Base-by-base conservation (phyloP, 805 yeast genomes). In the Lipomyces starkeyi region DNA sequence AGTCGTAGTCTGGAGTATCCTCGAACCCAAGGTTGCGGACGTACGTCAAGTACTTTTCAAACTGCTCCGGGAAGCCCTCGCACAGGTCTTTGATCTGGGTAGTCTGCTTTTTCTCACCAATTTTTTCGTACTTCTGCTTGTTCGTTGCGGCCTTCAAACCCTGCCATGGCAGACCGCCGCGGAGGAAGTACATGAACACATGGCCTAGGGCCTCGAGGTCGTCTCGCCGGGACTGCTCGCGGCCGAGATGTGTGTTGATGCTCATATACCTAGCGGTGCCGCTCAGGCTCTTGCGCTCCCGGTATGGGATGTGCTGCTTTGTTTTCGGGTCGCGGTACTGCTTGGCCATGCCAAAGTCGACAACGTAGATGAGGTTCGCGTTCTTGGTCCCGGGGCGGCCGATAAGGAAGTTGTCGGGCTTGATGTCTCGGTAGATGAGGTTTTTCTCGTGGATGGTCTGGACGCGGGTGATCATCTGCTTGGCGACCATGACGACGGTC, bases 221-320 rank as follows among this genome's bases (percentile, higher is more conserved):
- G 77, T 95, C 99, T 75, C 99, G 86, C 78, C 99, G 88, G 75
- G 91, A 88, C 82, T 95, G 99, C 80, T 95, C 99, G 75, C 98
- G 87, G 60, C 99, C 99, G 75, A 95, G 82, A 80, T 95, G 99
- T 9, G 99, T 95, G 81, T 95, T 95, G 73, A 95, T 93, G 37
- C 97, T 90, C 98, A 95, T 95, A 81, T 95, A 95, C 75, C 99
- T 85, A n/a, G 98, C 99, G 2, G 99, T 95, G 61, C 99, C 99
- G 78, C 97, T 90, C 72, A 95, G 83, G 4, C 97, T 91, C 80
- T 95, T 95, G 79, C 93, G 91, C 79, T 95, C 99, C 75, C 98
- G 85, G 80, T 93, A 95, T 40, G 99, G 98, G 73, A 95, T 95
- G 80, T 95, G 99, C 76, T 89, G 90, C 76, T 92, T 92, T 13